These are phyloP conservation scores for Pyricularia sp. DNA, from an alignment of 2,329 filamentous ascomycete genomes.

Conservation along the genomic window DNA sequence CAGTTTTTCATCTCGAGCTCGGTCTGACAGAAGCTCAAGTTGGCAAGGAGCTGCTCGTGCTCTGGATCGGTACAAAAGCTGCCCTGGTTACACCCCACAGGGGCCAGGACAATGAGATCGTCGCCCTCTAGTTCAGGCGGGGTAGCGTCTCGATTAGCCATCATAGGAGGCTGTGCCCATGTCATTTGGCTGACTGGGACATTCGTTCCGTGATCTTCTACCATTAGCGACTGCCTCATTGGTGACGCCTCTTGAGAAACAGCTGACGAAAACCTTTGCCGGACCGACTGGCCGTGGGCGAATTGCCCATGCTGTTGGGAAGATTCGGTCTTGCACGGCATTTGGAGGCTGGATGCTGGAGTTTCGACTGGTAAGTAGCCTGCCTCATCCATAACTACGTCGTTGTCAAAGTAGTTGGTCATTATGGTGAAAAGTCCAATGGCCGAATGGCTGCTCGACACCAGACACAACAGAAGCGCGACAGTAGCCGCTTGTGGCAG, in stretches of 20 bases:
- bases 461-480: too few relatives aligned
- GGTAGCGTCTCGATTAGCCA: too few relatives aligned
- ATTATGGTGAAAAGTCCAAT: neutral
- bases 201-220: too few relatives aligned
- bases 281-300: too few relatives aligned
- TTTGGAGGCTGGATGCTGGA: neutral
- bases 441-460: too few relatives aligned
- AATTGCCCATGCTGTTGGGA: neutral
- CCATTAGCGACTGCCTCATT: too few relatives aligned
- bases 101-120: neutral
- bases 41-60: neutral
- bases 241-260: too few relatives aligned
- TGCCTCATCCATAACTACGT: neutral
- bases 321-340: neutral
- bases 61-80: neutral
- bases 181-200: too few relatives aligned
- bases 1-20: neutral
- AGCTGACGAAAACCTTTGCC: too few relatives aligned
- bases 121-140: neutral
- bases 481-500: too few relatives aligned
- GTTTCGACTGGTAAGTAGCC: neutral
- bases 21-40: neutral
- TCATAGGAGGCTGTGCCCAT: too few relatives aligned
- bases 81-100: neutral
- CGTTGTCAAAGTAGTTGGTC: neutral